These are phyloP conservation scores for Chlorella sp. DNA, from an alignment of 139 green algal genomes.

Conservation along the genomic window DNA sequence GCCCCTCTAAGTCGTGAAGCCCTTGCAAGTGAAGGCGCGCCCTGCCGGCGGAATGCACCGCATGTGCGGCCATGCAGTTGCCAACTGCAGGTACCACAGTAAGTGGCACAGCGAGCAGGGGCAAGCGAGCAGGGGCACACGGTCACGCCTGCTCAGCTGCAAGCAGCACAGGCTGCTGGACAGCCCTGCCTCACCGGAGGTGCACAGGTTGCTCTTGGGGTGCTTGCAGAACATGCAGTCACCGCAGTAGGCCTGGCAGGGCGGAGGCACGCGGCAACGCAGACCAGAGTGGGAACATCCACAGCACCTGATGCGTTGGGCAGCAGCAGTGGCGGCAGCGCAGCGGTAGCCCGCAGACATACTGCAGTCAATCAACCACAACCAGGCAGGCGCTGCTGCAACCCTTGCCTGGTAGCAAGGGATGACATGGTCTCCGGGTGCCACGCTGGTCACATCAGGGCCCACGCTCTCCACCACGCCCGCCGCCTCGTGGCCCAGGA, in stretches of 20 bases:
- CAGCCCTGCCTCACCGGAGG: slow-evolving; percentile 27
- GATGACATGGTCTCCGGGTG: slow-evolving; percentile 91
- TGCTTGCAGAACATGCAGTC: slow-evolving; percentile 97
- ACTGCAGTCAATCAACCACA: too few species aligned
- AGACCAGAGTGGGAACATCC: too few species aligned
- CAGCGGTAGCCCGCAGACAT: too few species aligned
- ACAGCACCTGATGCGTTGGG: too few species aligned
- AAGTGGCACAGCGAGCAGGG: not conserved
- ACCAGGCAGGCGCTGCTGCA: too few species aligned
- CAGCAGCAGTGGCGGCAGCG: too few species aligned
- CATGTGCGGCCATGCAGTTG: too few species aligned
- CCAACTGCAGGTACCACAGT: not conserved
- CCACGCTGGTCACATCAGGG: slow-evolving; percentile 78
- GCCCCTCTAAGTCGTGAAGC: too few species aligned
- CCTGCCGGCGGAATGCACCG: too few species aligned
- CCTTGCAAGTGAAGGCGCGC: slow-evolving; percentile 86
- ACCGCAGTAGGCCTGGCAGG: slow-evolving; percentile 91
- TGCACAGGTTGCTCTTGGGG: slow-evolving; percentile 95
- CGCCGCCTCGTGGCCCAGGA: slow-evolving; percentile 97
- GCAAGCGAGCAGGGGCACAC: too few species aligned
- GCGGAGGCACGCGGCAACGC: too few species aligned
- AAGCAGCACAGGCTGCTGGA: not conserved
- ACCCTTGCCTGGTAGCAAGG: slow-evolving; percentile 87
- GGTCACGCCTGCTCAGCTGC: not conserved
- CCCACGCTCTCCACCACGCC: slow-evolving; percentile 97